Evolutionary conservation across 305 asterid genomes (phyloP).

Genomic region (Rubia tinctorum): DNA sequence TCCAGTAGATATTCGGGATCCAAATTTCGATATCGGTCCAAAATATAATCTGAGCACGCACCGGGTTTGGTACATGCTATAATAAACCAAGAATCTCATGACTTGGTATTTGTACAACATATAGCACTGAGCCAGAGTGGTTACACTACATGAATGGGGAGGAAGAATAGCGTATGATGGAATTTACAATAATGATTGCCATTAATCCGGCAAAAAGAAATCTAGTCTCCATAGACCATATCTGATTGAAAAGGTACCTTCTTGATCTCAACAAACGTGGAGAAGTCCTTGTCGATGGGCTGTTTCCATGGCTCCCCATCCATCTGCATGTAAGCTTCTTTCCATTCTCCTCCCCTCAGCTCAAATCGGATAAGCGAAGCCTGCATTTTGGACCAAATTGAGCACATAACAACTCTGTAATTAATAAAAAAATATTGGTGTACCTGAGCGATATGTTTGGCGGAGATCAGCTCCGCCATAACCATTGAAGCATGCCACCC

Average conservation of each 20-base stretch:
- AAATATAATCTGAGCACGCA: no score
- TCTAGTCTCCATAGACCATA: conserved; percentile 59
- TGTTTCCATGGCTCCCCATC: conserved; percentile 99
- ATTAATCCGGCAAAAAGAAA: neutral
- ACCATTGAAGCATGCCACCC: conserved; percentile 99
- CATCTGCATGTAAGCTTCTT: conserved; percentile 82
- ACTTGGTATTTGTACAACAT: conserved; percentile 9
- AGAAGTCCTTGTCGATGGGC: conserved; percentile 68
- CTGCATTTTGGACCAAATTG: conserved; percentile 19
- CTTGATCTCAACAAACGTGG: conserved; percentile 78
- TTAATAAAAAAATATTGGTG: neutral
- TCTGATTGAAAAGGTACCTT: conserved; percentile 63
- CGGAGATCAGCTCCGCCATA: conserved; percentile 86
- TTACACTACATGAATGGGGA: neutral
- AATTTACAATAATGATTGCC: conserved; percentile 16
- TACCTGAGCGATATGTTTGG: conserved; percentile 98
- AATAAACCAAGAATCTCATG: neutral
- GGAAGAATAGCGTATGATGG: neutral
- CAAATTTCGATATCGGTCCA: no score
- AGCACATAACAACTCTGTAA: neutral
- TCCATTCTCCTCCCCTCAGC: conserved; percentile 96
- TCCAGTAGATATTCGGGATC: no score
- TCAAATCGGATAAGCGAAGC: conserved; percentile 82
- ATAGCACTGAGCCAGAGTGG: neutral
- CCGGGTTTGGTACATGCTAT: neutral